A percentile compares a stretch with the other conserved stretches of the same genome.
Evolutionary conservation across 192 early-diverging fungal genomes (phyloP).

Genomic region (Spinellus fusiger): DNA sequence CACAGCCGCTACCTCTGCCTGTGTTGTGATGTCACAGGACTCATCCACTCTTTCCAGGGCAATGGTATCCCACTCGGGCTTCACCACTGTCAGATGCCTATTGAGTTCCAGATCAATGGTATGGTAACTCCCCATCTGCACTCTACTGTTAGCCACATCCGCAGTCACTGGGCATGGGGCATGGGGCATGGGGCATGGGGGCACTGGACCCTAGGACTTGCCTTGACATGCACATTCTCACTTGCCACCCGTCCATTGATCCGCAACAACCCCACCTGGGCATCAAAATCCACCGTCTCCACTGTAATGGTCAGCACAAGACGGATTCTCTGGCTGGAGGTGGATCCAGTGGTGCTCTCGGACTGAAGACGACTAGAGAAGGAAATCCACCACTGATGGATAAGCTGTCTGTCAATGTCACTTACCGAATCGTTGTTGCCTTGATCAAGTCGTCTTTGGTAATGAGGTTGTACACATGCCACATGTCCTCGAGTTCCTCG

Average conservation of each 20-base stretch:
- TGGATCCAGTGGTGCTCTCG: constrained; percentile 83
- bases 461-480: constrained; percentile 92
- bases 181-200: no score
- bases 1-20: constrained; percentile 90
- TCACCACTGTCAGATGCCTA: constrained; percentile 80
- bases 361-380: constrained; percentile 80
- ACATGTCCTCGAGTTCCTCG: constrained; percentile 96
- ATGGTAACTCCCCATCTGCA: constrained; percentile 83
- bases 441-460: constrained; percentile 79
- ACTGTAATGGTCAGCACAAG: constrained; percentile 80
- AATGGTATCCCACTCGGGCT: constrained; percentile 92
- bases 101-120: constrained; percentile 91
- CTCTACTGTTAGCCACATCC: not conserved
- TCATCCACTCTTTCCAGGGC: constrained; percentile 82
- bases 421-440: constrained; percentile 78
- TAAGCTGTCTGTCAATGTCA: not conserved
- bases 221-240: constrained; percentile 89
- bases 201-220: constrained; percentile 20
- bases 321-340: constrained; percentile 73
- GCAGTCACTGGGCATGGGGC: no score
- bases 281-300: constrained; percentile 87
- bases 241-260: constrained; percentile 82
- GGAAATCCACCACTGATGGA: not conserved
- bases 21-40: constrained; percentile 82
- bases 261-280: constrained; percentile 74